Conservation (phyloP, 768 basidiomycete genomes). For the Lactarius tabidus region DNA sequence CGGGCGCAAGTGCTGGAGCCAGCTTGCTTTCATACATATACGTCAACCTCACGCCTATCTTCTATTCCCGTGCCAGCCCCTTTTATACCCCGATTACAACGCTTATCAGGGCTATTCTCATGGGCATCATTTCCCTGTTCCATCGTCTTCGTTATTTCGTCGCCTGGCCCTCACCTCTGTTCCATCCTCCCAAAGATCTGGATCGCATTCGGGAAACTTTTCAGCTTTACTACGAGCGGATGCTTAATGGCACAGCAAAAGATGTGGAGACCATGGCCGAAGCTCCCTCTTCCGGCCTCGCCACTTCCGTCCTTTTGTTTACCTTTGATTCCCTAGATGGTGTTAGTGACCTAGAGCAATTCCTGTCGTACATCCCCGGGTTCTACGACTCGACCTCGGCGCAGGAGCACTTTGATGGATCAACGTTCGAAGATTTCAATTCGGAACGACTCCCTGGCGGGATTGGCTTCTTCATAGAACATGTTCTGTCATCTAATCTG, state of each 20-base stretch:
- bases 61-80: too few species aligned
- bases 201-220: too few species aligned
- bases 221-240: background rate
- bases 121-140: too few species aligned
- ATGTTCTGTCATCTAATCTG: too few species aligned
- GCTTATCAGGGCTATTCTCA: too few species aligned
- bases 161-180: too few species aligned
- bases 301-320: background rate
- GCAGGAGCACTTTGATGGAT: background rate
- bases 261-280: conserved; percentile 5
- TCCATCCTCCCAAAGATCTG: too few species aligned
- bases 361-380: background rate
- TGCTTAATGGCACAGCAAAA: background rate
- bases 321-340: background rate
- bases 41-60: too few species aligned
- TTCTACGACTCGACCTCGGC: conserved; percentile 6
- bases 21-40: too few species aligned
- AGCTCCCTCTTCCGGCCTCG: background rate
- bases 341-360: conserved; percentile 5
- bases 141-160: background rate
- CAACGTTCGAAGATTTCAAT: background rate
- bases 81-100: too few species aligned
- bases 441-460: background rate
- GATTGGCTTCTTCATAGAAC: too few species aligned
- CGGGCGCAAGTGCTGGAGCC: too few species aligned